Conservation (phyloP, 208 protist species). For the Trichomonas vaginalis region DNA sequence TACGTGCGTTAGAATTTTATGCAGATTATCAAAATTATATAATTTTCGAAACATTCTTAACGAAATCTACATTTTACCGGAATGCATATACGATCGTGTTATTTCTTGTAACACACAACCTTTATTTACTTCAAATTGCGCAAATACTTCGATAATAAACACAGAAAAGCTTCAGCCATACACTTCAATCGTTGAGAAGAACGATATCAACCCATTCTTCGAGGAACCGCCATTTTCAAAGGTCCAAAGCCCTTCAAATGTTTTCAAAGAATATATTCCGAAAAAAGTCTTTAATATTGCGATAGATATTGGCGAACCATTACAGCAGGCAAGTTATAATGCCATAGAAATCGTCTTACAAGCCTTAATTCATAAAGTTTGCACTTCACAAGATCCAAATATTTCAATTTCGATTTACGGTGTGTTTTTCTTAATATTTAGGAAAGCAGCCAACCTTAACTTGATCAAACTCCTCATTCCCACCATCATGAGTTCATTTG, state of each 20-base stretch:
- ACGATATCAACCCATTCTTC: not conserved
- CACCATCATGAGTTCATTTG: not conserved
- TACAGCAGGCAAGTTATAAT: not conserved
- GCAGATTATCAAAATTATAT: not conserved
- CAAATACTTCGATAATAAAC: not conserved
- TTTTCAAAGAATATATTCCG: not conserved
- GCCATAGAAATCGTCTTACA: not conserved
- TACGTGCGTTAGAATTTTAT: not conserved
- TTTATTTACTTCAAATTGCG: not conserved
- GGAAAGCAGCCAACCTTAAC: not conserved
- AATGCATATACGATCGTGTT: not conserved
- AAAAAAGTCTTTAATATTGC: not conserved
- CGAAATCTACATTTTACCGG: not conserved
- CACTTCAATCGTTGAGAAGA: not conserved
- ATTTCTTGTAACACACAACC: not conserved
- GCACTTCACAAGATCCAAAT: not conserved
- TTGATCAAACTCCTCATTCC: not conserved
- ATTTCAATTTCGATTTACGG: not conserved
- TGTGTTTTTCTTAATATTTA: not conserved
- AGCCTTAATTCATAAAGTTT: not conserved
- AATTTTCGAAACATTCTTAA: not conserved
- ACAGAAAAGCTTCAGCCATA: not conserved
- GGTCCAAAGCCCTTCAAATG: not conserved
- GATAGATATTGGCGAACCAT: not conserved
- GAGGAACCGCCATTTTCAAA: not conserved